phyloP scores from a whole-genome alignment of 352 stramenopile genomes.

The Phytophthora crassamura region DNA sequence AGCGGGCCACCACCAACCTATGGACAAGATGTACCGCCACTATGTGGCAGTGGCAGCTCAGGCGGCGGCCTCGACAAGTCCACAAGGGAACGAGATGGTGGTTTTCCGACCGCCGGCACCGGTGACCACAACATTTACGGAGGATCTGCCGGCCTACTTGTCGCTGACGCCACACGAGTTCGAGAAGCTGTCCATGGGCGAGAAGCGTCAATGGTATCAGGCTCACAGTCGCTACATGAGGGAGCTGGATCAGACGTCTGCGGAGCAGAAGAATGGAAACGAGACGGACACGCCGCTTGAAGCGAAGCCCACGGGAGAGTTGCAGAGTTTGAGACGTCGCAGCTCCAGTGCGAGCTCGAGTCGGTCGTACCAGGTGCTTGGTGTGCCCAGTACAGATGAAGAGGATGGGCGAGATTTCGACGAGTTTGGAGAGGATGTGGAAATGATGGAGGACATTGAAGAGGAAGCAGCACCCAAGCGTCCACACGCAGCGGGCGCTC shows the following conservation, averaged over 20 bases:
- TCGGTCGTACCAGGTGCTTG: slow-evolving; percentile 45
- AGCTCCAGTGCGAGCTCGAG: slow-evolving; percentile 43
- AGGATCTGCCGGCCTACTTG: slow-evolving; percentile 50
- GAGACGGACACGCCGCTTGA: slow-evolving; percentile 18
- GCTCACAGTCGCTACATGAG: slow-evolving; percentile 38
- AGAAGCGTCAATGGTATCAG: slow-evolving; percentile 52
- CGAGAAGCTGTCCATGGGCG: slow-evolving; percentile 43
- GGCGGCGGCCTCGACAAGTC: slow-evolving; percentile 31
- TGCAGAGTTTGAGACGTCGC: slow-evolving; percentile 8
- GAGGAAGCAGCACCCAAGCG: slow-evolving; percentile 23
- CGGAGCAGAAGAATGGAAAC: slow-evolving; percentile 16
- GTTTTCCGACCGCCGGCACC: slow-evolving; percentile 37
- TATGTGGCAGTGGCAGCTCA: slow-evolving; percentile 55
- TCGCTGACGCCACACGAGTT: slow-evolving; percentile 55
- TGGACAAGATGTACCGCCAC: slow-evolving; percentile 77
- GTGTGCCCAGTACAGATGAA: slow-evolving; percentile 44
- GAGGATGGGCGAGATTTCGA: slow-evolving; percentile 26
- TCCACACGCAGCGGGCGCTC: slow-evolving; percentile 45
- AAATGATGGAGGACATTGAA: slow-evolving; percentile 54
- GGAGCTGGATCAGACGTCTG: slow-evolving; percentile 27
- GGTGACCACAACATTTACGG: slow-evolving; percentile 12
- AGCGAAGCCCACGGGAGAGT: slow-evolving; percentile 26
- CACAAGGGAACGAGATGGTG: slow-evolving; percentile 47
- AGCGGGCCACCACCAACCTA: slow-evolving; percentile 39
- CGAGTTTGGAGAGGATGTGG: slow-evolving; percentile 47